A percentile compares a stretch with the other conserved stretches of the same genome.
Evolutionary conservation across 2,329 filamentous ascomycete species (phyloP).

Genomic region (Hortaea werneckii): DNA sequence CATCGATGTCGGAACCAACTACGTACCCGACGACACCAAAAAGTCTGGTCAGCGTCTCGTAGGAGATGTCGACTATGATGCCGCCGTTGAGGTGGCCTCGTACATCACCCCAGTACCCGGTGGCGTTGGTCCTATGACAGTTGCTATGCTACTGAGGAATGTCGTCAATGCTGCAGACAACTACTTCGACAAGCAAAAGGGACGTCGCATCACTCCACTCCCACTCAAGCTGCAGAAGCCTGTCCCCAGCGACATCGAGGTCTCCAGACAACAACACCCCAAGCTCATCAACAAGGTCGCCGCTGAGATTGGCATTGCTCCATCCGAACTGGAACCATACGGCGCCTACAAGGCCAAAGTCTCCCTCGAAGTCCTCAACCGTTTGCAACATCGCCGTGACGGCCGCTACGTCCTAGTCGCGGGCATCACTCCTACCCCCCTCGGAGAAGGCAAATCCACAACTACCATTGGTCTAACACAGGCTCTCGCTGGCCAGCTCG

Average conservation of each 20-base stretch:
- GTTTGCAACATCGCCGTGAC: constrained; percentile 76
- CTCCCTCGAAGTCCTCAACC: constrained; percentile 68
- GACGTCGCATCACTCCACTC: constrained; percentile 69
- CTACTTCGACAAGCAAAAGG: constrained; percentile 75
- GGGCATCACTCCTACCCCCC: constrained; percentile 90
- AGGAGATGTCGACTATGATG: constrained; percentile 87
- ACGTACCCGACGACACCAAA: constrained; percentile 75
- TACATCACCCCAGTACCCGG: constrained; percentile 93
- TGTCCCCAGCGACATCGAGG: constrained; percentile 90
- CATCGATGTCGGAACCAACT: constrained; percentile 97
- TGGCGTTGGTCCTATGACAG: constrained; percentile 96
- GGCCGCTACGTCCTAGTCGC: constrained; percentile 88
- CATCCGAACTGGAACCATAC: constrained; percentile 88
- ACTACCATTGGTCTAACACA: constrained; percentile 94
- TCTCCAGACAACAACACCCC: constrained; percentile 82
- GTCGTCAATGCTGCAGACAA: constrained; percentile 75
- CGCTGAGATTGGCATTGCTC: constrained; percentile 73
- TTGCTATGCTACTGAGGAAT: constrained; percentile 95
- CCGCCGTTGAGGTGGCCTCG: constrained; percentile 74
- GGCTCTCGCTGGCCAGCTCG: constrained; percentile 79
- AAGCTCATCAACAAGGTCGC: constrained; percentile 82
- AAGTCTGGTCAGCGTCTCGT: constrained; percentile 89
- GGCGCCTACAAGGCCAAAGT: constrained; percentile 96
- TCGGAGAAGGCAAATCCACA: constrained; percentile 96
- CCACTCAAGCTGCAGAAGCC: constrained; percentile 68